Percentiles rank a stretch among this genome's conserved stretches.
Evolutionary conservation across 2,329 filamentous ascomycete genomes (phyloP).

Genomic region (Scytalidium lignicola): DNA sequence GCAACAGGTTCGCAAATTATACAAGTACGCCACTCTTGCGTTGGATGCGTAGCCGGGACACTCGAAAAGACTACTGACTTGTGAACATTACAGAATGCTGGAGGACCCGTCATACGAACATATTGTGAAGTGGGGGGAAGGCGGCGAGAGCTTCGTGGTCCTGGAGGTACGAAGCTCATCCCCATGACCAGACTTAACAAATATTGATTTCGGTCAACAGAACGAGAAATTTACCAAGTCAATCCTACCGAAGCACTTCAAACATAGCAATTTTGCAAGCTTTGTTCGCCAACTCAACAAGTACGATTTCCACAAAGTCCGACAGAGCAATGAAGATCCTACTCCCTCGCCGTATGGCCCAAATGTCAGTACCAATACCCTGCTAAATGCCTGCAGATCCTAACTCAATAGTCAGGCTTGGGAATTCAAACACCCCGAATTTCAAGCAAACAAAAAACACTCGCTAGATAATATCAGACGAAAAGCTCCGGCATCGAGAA

Average conservation of each 20-base stretch:
- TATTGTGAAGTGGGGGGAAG: constrained; percentile 92
- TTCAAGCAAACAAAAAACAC: constrained; percentile 92
- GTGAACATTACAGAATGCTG: constrained; percentile 67
- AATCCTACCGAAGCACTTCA: constrained; percentile 96
- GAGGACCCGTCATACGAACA: constrained; percentile 90
- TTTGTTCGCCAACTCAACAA: constrained; percentile 96
- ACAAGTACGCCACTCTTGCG: constrained; percentile 67
- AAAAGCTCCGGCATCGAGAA: constrained; percentile 89
- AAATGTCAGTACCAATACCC: constrained; percentile 48
- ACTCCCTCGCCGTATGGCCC: constrained; percentile 76
- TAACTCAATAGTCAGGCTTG: constrained; percentile 57
- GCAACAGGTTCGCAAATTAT: constrained; percentile 86
- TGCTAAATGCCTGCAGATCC: neutral
- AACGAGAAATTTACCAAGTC: constrained; percentile 98
- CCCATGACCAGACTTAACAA: neutral
- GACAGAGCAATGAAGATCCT: constrained; percentile 82
- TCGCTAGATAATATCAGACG: constrained; percentile 93
- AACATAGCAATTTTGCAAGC: constrained; percentile 97
- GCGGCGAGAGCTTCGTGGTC: constrained; percentile 94
- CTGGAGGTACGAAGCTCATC: constrained; percentile 63
- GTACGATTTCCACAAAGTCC: constrained; percentile 97
- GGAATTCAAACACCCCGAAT: constrained; percentile 98
- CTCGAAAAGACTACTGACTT: constrained; percentile 5
- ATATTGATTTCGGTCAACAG: constrained; percentile 41
- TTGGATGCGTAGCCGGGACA: constrained; percentile 6